These are phyloP conservation scores for Mycocentrospora acerina DNA, from an alignment of 2,329 filamentous ascomycete genomes.

Conservation along the genomic window DNA sequence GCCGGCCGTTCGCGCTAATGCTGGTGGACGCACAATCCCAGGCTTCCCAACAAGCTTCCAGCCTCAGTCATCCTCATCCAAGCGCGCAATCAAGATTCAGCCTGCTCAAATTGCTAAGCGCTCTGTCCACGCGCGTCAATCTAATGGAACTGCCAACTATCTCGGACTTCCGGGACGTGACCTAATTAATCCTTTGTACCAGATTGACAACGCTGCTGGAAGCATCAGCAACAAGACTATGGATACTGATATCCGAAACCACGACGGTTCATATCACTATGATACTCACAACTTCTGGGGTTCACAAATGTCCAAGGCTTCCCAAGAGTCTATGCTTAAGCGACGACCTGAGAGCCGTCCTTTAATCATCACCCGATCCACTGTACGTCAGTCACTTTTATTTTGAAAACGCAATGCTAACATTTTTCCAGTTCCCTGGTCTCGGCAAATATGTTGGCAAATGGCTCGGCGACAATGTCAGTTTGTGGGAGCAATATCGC, in stretches of 20 bases:
- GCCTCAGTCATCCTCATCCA: conserved; percentile 43
- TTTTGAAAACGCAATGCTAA: conserved; percentile 2
- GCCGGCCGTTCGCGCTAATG: conserved; percentile 61
- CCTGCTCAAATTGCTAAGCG: conserved; percentile 11
- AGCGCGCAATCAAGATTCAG: conserved; percentile 9
- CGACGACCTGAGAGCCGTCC: conserved; percentile 66
- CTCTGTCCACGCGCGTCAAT: conserved; percentile 17
- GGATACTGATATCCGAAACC: conserved; percentile 66
- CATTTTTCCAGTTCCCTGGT: conserved; percentile 58
- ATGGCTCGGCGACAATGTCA: conserved; percentile 59
- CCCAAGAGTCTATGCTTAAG: conserved; percentile 65
- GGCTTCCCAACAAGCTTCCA: conserved; percentile 71
- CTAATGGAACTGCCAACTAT: conserved; percentile 38
- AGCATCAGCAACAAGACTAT: conserved; percentile 54
- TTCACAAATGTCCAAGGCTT: conserved; percentile 69
- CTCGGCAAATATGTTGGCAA: conserved; percentile 62
- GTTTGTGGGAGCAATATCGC: conserved; percentile 47
- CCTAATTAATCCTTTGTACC: conserved; percentile 65
- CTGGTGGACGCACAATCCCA: conserved; percentile 62
- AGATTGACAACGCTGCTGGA: conserved; percentile 59
- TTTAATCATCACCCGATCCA: conserved; percentile 72
- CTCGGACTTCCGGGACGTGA: conserved; percentile 64
- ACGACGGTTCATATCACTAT: conserved; percentile 67
- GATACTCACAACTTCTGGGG: conserved; percentile 79
- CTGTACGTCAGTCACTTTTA: conserved; percentile 32